These are phyloP conservation scores for Penicillium sclerotiorum DNA, from an alignment of 2,329 filamentous ascomycete species.

Conservation along the genomic window DNA sequence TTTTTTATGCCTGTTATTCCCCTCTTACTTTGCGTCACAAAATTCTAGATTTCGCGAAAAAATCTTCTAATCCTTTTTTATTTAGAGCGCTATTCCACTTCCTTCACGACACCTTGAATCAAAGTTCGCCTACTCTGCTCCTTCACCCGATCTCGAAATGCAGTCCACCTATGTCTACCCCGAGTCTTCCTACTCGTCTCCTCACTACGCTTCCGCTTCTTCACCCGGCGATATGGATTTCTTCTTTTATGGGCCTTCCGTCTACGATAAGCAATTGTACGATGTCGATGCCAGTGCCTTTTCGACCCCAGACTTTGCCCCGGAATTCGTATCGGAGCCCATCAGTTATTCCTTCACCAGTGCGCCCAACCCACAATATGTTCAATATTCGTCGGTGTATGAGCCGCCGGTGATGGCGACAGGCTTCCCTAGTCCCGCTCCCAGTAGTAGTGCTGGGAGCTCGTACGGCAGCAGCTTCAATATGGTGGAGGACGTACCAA, in stretches of 20 bases:
- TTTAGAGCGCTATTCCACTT: slow-evolving; percentile 21
- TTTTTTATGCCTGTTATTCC: slow-evolving; percentile 2
- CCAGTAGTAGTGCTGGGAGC: slow-evolving; percentile 22
- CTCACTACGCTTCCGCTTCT: slow-evolving; percentile 23
- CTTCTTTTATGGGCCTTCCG: slow-evolving; percentile 25
- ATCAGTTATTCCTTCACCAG: slow-evolving; percentile 23
- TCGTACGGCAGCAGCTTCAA: slow-evolving; percentile 20
- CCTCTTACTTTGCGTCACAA: slow-evolving; percentile 1
- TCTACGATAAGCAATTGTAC: slow-evolving; percentile 23
- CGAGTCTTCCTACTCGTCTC: slow-evolving; percentile 23
- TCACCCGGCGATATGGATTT: slow-evolving; percentile 28
- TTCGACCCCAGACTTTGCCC: slow-evolving; percentile 15
- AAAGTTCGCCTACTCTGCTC: slow-evolving; percentile 5
- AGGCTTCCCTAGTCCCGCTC: slow-evolving; percentile 25
- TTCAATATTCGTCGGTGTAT: slow-evolving; percentile 22
- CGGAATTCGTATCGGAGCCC: slow-evolving; percentile 15
- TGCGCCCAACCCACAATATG: slow-evolving; percentile 23
- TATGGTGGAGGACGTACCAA: slow-evolving; percentile 19
- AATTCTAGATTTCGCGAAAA: slow-evolving; percentile 13
- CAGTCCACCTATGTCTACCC: slow-evolving; percentile 24
- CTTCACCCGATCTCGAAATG: slow-evolving; percentile 13
- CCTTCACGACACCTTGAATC: slow-evolving; percentile 5
- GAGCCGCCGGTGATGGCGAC: slow-evolving; percentile 27
- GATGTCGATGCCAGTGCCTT: slow-evolving; percentile 22
- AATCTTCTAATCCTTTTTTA: slow-evolving; percentile 7